A percentile compares a stretch with the other conserved stretches of the same genome.
phyloP scores from a whole-genome alignment of 148 eudicot species.

The Dysphania ambrosioides region DNA sequence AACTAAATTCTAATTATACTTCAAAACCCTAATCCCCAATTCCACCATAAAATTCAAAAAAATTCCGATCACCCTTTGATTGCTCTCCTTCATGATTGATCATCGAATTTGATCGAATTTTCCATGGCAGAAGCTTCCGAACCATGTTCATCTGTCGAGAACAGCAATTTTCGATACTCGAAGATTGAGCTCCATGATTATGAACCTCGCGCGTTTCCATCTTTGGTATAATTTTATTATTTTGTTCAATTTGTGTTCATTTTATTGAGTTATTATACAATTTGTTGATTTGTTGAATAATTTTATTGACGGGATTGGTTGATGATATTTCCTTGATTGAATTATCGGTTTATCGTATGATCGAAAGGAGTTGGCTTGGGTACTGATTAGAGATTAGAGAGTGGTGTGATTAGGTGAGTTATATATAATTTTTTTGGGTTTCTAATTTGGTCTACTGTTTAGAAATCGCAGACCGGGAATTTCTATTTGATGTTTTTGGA shows the following conservation, averaged over 20 bases:
- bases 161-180: slow-evolving; percentile 30
- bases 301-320: slow-evolving; percentile 4
- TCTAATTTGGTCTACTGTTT: neutral
- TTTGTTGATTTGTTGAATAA: neutral
- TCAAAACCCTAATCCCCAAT: neutral
- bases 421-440: neutral
- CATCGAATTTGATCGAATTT: neutral
- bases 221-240: slow-evolving; percentile 31
- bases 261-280: neutral
- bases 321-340: no score
- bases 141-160: slow-evolving; percentile 19
- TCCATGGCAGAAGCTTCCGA: slow-evolving; percentile 28
- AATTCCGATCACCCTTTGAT: neutral
- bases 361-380: neutral
- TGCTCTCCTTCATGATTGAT: neutral
- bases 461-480: no score
- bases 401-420: neutral
- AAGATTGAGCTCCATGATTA: slow-evolving; percentile 47
- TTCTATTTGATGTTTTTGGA: neutral
- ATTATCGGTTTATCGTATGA: neutral
- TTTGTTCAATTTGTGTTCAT: neutral
- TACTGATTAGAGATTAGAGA: neutral
- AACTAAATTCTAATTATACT: neutral
- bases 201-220: slow-evolving; percentile 36
- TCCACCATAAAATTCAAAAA: no score